These are phyloP conservation scores for Penicillium antarcticum DNA, from an alignment of 495 filamentous ascomycete genomes.

Conservation along the genomic window DNA sequence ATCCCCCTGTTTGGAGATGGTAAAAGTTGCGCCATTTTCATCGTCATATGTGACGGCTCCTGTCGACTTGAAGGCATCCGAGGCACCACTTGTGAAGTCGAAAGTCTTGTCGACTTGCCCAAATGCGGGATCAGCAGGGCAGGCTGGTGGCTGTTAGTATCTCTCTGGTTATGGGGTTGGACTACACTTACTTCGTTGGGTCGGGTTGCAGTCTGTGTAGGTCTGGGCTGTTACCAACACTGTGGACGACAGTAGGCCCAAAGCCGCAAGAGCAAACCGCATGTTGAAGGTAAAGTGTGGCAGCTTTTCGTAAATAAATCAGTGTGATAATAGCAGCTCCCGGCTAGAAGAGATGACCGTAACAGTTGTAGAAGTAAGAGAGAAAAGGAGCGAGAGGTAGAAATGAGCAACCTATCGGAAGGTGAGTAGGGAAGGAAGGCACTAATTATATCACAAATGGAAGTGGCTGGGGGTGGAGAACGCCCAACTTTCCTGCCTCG, in stretches of 20 bases:
- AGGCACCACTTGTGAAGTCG: conserved; percentile 73
- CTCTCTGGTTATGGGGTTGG: neutral
- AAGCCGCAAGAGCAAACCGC: conserved; percentile 24
- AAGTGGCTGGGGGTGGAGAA: too few relatives aligned
- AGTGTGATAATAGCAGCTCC: too few relatives aligned
- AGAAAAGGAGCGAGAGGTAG: too few relatives aligned
- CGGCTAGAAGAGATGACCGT: too few relatives aligned
- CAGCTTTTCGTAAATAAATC: too few relatives aligned
- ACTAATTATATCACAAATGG: too few relatives aligned
- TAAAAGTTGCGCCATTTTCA: conserved; percentile 75
- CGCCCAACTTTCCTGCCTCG: neutral
- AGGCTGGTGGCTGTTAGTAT: conserved; percentile 42
- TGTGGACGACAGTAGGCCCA: conserved; percentile 26
- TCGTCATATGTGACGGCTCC: conserved; percentile 64
- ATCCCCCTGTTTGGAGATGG: conserved; percentile 78
- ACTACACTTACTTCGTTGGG: conserved; percentile 55
- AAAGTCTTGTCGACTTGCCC: conserved; percentile 67
- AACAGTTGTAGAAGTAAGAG: too few relatives aligned
- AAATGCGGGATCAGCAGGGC: conserved; percentile 77
- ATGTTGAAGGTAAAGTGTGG: conserved; percentile 17
- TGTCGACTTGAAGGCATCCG: conserved; percentile 63
- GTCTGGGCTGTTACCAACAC: conserved; percentile 64
- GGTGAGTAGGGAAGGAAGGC: too few relatives aligned
- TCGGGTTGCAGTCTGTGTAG: conserved; percentile 71
- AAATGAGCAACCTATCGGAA: too few relatives aligned